These are phyloP conservation scores for Moricandia arvensis DNA, from an alignment of 345 rosid genomes.

Conservation along the genomic window DNA sequence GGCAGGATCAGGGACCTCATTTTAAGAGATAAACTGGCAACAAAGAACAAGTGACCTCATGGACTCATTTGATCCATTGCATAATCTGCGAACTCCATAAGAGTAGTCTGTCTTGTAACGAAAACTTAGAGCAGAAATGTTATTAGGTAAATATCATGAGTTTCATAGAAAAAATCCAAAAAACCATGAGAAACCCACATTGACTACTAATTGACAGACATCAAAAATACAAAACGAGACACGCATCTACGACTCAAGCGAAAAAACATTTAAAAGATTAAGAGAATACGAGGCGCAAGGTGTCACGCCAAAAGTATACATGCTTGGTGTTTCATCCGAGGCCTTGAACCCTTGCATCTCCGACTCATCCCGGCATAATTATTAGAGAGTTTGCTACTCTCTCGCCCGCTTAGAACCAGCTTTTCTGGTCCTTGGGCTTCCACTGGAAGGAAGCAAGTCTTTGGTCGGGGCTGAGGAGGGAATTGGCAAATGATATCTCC, in stretches of 20 bases:
- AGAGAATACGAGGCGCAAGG: neutral
- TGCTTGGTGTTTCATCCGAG: slow-evolving; percentile 48
- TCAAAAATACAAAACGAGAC: neutral
- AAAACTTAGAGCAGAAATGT: neutral
- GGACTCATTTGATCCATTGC: neutral
- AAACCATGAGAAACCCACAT: neutral
- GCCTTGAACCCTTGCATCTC: slow-evolving; percentile 74
- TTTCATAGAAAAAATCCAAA: neutral
- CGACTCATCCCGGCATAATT: slow-evolving; percentile 29
- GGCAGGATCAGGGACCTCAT: neutral
- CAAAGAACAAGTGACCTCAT: neutral
- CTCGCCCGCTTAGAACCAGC: slow-evolving; percentile 56
- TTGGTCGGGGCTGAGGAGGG: slow-evolving; percentile 41
- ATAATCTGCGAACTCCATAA: neutral
- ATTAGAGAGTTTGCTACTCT: slow-evolving; percentile 36
- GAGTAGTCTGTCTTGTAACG: neutral
- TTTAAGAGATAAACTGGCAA: neutral
- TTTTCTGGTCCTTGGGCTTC: slow-evolving; percentile 45
- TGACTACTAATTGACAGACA: neutral
- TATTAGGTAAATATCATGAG: neutral
- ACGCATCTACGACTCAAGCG: slow-evolving; percentile 11
- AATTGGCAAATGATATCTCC: slow-evolving; percentile 73
- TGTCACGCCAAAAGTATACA: neutral
- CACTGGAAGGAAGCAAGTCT: slow-evolving; percentile 30
- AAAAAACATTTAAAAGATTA: neutral